Conservation (phyloP, 2,329 filamentous ascomycete species). For the Ambrosiella beaveri region DNA sequence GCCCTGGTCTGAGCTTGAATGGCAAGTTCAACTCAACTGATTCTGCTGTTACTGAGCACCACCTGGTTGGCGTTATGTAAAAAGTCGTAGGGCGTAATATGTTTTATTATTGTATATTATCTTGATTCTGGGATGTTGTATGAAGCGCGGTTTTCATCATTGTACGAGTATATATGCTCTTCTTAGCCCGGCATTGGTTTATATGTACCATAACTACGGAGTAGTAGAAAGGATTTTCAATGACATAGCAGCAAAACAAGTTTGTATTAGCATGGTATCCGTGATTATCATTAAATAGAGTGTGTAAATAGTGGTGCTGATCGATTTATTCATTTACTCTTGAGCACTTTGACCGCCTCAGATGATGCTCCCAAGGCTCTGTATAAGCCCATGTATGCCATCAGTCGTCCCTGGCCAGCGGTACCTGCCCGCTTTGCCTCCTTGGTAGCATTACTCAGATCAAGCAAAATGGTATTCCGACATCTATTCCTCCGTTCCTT, state of each 20-base stretch:
- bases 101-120: conserved; percentile 11
- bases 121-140: not conserved
- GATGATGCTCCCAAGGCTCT: conserved; percentile 32
- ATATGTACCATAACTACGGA: not conserved
- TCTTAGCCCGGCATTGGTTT: not conserved
- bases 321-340: conserved; percentile 12
- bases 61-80: conserved; percentile 39
- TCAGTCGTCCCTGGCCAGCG: conserved; percentile 26
- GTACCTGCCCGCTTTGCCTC: conserved; percentile 27
- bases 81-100: not conserved
- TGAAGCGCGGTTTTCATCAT: not conserved
- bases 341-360: conserved; percentile 33
- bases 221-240: not conserved
- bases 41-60: conserved; percentile 34
- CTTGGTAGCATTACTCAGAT: conserved; percentile 33
- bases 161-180: not conserved
- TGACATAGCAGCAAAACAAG: not conserved
- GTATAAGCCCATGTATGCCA: conserved; percentile 38
- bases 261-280: not conserved
- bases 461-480: conserved; percentile 38
- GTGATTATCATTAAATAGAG: conserved; percentile 5
- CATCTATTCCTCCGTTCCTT: conserved; percentile 36
- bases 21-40: conserved; percentile 54
- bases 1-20: conserved; percentile 72
- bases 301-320: conserved; percentile 5